phyloP scores from a whole-genome alignment of 192 early-diverging fungal genomes.

The Coemansia sp. region DNA sequence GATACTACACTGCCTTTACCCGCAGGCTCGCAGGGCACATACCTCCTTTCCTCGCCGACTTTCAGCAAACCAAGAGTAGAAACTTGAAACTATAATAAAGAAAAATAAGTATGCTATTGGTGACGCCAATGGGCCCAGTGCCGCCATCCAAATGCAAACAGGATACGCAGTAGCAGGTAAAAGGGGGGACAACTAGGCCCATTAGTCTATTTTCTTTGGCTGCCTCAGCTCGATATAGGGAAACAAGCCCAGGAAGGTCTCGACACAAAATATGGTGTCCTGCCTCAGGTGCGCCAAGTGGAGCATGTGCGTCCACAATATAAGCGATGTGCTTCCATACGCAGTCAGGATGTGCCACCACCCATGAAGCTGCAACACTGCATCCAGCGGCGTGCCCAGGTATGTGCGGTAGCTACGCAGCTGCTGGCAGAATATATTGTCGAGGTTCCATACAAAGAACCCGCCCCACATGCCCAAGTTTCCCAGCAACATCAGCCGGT shows the following conservation, averaged over 20 bases:
- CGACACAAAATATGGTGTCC: slow-evolving; percentile 27
- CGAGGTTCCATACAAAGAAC: slow-evolving; percentile 67
- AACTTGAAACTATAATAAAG: background rate
- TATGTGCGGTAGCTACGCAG: slow-evolving; percentile 47
- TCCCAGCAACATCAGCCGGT: slow-evolving; percentile 12
- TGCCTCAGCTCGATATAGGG: slow-evolving; percentile 20
- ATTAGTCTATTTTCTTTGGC: slow-evolving; percentile 38
- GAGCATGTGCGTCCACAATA: slow-evolving; percentile 43
- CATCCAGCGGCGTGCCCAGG: slow-evolving; percentile 50
- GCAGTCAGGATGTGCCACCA: slow-evolving; percentile 58
- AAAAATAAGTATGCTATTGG: background rate
- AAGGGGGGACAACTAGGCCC: too few species aligned
- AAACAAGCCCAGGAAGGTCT: slow-evolving; percentile 21
- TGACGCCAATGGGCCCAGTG: too few species aligned
- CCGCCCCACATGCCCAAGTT: slow-evolving; percentile 36
- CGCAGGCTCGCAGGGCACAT: too few species aligned
- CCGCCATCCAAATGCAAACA: too few species aligned
- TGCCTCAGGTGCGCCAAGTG: slow-evolving; percentile 33
- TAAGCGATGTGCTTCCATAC: slow-evolving; percentile 32
- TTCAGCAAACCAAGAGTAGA: background rate
- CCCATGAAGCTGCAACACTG: slow-evolving; percentile 53
- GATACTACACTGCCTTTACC: too few species aligned
- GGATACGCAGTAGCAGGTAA: background rate
- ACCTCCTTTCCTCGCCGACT: too few species aligned
- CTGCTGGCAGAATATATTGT: slow-evolving; percentile 58